Percentiles rank a stretch among this genome's conserved stretches.
Evolutionary conservation across 2,329 filamentous ascomycete species (phyloP).

Genomic region (Pseudopyrenochaeta lycopersici): DNA sequence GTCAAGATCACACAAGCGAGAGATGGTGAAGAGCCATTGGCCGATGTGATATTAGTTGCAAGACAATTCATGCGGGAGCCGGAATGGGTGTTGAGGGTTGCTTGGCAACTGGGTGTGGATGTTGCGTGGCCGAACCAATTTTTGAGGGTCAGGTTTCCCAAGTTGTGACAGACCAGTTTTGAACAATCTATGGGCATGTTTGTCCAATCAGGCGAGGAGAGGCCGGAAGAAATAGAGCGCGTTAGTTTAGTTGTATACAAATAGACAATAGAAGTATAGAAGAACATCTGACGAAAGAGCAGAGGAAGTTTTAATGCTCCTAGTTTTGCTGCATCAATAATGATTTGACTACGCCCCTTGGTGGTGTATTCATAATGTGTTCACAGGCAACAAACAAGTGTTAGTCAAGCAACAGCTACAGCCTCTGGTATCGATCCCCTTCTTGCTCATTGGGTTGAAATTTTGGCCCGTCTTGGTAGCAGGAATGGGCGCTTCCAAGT

Average conservation of each 20-base stretch:
- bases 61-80: conserved; percentile 65
- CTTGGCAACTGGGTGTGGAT: conserved; percentile 59
- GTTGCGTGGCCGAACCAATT: conserved; percentile 61
- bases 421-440: background rate
- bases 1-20: conserved; percentile 47
- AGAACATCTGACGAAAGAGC: too few relatives aligned
- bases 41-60: conserved; percentile 62
- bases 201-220: too few relatives aligned
- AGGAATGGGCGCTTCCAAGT: background rate
- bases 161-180: conserved; percentile 19
- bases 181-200: too few relatives aligned
- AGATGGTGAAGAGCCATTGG: conserved; percentile 43
- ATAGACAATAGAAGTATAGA: background rate
- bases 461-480: background rate
- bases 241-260: background rate
- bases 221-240: background rate
- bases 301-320: too few relatives aligned
- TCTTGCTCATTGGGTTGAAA: background rate
- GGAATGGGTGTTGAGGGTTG: conserved; percentile 63
- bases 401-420: background rate
- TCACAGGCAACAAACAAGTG: too few relatives aligned
- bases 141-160: conserved; percentile 41
- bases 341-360: too few relatives aligned
- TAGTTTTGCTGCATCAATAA: too few relatives aligned
- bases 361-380: too few relatives aligned